Evolutionary conservation across 73 alveolate species (phyloP).

Genomic region (Paraurostyla sp.): DNA sequence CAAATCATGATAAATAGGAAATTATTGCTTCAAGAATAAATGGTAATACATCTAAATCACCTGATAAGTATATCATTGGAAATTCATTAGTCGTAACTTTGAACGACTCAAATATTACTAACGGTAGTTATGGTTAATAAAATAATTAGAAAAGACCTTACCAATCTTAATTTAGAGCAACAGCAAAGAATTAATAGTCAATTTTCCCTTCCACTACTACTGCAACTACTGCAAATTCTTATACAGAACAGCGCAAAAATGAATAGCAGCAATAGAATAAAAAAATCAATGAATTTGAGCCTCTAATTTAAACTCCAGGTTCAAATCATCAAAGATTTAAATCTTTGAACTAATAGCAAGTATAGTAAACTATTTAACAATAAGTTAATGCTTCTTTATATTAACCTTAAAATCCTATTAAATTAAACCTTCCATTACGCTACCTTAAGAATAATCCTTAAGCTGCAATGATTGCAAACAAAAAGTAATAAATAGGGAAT

Average conservation of each 20-base stretch:
- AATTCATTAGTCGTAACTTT: slow-evolving; percentile 38
- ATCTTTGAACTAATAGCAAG: slow-evolving; percentile 1
- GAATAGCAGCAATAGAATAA: slow-evolving; percentile 3
- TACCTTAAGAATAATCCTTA: slow-evolving; percentile 38
- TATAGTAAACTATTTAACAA: background rate
- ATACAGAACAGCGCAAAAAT: slow-evolving; percentile 1
- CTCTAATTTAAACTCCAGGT: background rate
- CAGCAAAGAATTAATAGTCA: background rate
- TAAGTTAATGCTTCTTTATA: background rate
- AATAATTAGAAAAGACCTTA: background rate
- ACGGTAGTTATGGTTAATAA: background rate
- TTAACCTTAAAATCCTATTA: slow-evolving; percentile 13
- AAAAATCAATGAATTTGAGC: slow-evolving; percentile 4
- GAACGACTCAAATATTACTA: slow-evolving; percentile 12
- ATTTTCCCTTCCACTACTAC: slow-evolving; percentile 60
- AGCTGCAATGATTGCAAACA: background rate
- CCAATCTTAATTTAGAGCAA: slow-evolving; percentile 8
- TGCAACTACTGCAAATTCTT: slow-evolving; percentile 60
- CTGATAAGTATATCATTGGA: slow-evolving; percentile 41
- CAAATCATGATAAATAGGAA: slow-evolving; percentile 17
- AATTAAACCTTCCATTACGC: slow-evolving; percentile 38
- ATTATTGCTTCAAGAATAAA: slow-evolving; percentile 55
- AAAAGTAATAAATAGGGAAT: background rate
- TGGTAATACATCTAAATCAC: slow-evolving; percentile 37
- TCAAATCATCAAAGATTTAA: slow-evolving; percentile 30